These are phyloP conservation scores for Phytophthora palmivora DNA, from an alignment of 352 stramenopile genomes.

Conservation along the genomic window DNA sequence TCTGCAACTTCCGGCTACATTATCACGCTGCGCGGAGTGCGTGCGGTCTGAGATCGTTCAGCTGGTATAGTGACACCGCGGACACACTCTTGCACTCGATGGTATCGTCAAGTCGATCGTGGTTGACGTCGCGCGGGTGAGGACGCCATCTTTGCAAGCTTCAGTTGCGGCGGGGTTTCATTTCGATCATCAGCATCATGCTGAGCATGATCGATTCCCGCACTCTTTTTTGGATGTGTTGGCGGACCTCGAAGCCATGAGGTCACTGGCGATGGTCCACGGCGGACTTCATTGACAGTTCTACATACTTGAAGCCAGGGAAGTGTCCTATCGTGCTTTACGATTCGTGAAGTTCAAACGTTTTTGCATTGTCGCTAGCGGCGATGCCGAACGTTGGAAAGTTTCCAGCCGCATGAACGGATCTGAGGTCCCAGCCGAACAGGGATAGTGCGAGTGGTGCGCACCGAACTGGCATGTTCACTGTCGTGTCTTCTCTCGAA, in stretches of 20 bases:
- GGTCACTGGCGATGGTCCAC: not conserved
- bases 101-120: constrained; percentile 19
- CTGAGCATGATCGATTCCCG: no score
- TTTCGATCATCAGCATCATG: not conserved
- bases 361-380: constrained; percentile 13
- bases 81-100: constrained; percentile 14
- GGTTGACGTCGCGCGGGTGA: constrained; percentile 7
- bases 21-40: constrained; percentile 3
- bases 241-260: not conserved
- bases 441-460: constrained; percentile 4
- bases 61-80: constrained; percentile 30
- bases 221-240: not conserved
- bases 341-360: no score
- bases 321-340: not conserved
- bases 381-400: not conserved
- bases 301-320: constrained; percentile 2
- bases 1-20: constrained; percentile 19
- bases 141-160: constrained; percentile 4
- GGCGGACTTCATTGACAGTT: not conserved
- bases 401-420: constrained; percentile 14
- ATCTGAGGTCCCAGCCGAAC: constrained; percentile 10
- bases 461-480: constrained; percentile 20
- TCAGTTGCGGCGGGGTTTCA: constrained; percentile 4
- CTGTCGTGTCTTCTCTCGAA: constrained; percentile 20
- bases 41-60: constrained; percentile 16